Evolutionary conservation across 257 asterid species (phyloP), one percentile per base, ranked within the genome.

Genomic region (Dorcoceras hygrometricum): DNA sequence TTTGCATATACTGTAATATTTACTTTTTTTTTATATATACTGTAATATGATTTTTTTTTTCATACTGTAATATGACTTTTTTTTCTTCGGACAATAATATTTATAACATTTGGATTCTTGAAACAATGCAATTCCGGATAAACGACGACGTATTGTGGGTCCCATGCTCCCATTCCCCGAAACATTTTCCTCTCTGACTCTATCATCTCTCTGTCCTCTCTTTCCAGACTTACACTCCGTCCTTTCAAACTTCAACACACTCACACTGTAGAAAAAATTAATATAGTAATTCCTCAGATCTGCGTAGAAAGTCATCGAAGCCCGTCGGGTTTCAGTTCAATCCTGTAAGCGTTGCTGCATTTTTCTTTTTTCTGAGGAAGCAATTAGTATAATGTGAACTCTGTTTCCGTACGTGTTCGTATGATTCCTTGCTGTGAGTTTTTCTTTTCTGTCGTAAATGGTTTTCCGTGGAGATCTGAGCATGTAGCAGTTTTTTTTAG

Each of bases 301-400:
- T 85, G 84, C 75, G 48, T 61, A 58, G 31, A 31, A 65, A 29
- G 29, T 61, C 65, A 56, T 51, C 62, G 48, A 57, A 64, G 26
- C 59, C 65, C 61, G 54, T 36, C 58, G 51, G 67, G 53, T 23
- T 11, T 16, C 19, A 56, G 26, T 59, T 43, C 78, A 74, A 70
- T 79, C 80, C 73, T 81, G 95, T 81, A 67, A 78, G 84, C 73
- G 43, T 67, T 77, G 71, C 74, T 69, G 39, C 63, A 57, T 65
- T 29, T 67, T 65, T 22, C 10, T 20, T 16, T 8, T 61, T 65
- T 14, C 50, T 53, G 12, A 58, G 53, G 50, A 6, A 22, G 24
- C 3, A 11, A 66, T 8, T n/a, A 12, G 14, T 19, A 32, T 61
- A 3, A 16, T 2, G 27, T 34, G 26, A 34, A 50, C 51, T 58